Evolutionary conservation across 2,329 filamentous ascomycete species (phyloP).

Genomic region (Penicillium digitatum): DNA sequence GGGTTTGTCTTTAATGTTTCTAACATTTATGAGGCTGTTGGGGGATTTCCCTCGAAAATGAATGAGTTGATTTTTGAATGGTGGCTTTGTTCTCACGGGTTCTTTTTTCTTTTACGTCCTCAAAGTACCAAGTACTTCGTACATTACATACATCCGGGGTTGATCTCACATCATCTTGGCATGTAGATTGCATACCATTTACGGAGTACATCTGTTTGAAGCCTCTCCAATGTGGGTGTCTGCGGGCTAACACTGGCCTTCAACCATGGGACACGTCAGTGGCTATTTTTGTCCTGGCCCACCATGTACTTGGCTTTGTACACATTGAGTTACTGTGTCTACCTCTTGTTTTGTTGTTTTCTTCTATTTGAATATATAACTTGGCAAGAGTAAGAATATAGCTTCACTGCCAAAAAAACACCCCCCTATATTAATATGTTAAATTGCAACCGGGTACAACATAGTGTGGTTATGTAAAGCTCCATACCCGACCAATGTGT

Average conservation of each 20-base stretch:
- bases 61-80: not conserved
- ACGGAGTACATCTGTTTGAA: not conserved
- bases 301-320: not conserved
- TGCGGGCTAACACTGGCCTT: slow-evolving; percentile 18
- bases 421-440: too few relatives aligned
- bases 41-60: not conserved
- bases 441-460: too few relatives aligned
- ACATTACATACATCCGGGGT: not conserved
- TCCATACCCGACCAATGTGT: not conserved
- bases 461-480: too few relatives aligned
- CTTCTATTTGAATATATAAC: not conserved
- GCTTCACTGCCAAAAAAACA: not conserved
- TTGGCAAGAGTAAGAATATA: not conserved
- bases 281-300: slow-evolving; percentile 8
- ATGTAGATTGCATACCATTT: not conserved
- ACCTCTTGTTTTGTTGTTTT: not conserved
- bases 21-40: not conserved
- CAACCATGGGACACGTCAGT: slow-evolving; percentile 25
- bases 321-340: not conserved
- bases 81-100: not conserved
- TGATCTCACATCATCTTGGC: not conserved
- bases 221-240: slow-evolving; percentile 4
- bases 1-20: not conserved
- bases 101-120: not conserved
- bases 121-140: not conserved